Base-by-base conservation (phyloP, 768 basidiomycete genomes). In the Hericium alpestre region DNA sequence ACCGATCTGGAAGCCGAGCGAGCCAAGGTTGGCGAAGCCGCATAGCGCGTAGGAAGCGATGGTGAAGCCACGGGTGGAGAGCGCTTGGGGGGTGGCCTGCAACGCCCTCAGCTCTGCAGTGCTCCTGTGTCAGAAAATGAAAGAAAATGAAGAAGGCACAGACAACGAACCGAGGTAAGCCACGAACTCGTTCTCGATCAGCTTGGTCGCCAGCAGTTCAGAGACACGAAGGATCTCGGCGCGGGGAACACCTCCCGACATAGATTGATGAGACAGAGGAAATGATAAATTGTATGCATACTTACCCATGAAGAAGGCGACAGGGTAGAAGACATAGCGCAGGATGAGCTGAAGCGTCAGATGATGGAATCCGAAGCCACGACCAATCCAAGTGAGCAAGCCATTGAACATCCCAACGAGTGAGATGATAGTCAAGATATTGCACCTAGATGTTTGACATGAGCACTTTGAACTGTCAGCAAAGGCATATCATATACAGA, bases 1-100 rank as follows among this genome's bases (percentile, higher is more conserved):
- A 65, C 87, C 87, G 58, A 89, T 81, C 69, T 93, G 89, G 63
- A 94, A 91, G 65, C 92, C 93, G 23, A 93, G 74, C 7, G 89
- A 89, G 56, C 86, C 82, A 47, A 91, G 74, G 68, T 94, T 94
- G 58, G 90, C 90, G 66, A 95, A 95, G 10, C 93, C 93, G 69
- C 91, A 93, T 15, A 94, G 82, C 15, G 87, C 85, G 68, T 93
- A 95, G 38, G 86, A 83, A 15, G 87, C 83, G 63, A 94, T 93
- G 54, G 85, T 87, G 71, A 76, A 92, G 20, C 83, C 88, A 57
- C 87, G 89, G 37, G 71, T 75, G 20, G 83, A 83, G 52, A 93
- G 78, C 3, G 87, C 80, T 52, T 76, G 70, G 20, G 72, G 68
- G 58, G 69, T 65, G 8, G 41, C 37, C 72, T 74, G 74, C 46